These are phyloP conservation scores for Candida maesae DNA, from an alignment of 805 yeast genomes.

Conservation along the genomic window DNA sequence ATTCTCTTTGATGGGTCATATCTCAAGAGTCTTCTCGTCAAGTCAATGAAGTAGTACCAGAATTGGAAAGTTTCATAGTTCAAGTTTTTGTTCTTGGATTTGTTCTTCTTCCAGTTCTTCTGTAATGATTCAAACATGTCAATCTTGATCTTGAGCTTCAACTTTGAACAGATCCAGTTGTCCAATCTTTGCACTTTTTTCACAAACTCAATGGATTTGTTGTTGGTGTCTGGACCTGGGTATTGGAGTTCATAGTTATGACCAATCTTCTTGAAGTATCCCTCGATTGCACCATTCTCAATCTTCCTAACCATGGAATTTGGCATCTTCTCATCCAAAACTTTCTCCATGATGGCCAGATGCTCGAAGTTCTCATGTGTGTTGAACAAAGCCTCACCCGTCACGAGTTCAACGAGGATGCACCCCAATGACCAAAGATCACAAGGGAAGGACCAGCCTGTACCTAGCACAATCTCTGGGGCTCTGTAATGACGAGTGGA, in stretches of 20 bases:
- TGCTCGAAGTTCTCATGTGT: constrained; percentile 95
- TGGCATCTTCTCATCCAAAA: constrained; percentile 53
- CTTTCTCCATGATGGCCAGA: constrained; percentile 88
- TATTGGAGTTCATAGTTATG: constrained; percentile 29
- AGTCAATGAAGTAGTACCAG: constrained; percentile 80
- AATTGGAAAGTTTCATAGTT: constrained; percentile 65
- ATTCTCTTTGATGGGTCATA: constrained; percentile 72
- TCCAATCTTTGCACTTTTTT: constrained; percentile 40
- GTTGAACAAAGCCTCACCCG: constrained; percentile 92
- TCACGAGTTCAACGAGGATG: constrained; percentile 81
- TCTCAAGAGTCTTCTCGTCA: constrained; percentile 59
- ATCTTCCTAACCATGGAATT: constrained; percentile 30
- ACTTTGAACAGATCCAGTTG: constrained; percentile 37
- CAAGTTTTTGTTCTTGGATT: constrained; percentile 31
- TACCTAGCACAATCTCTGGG: constrained; percentile 90
- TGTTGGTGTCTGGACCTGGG: constrained; percentile 38
- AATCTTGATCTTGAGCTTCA: constrained; percentile 25
- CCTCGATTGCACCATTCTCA: constrained; percentile 7
- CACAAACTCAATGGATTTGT: constrained; percentile 36
- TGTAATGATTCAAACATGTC: constrained; percentile 21
- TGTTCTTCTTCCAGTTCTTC: constrained; percentile 21
- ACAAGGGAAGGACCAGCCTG: constrained; percentile 97
- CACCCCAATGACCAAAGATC: constrained; percentile 98
- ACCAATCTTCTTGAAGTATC: constrained; percentile 14
- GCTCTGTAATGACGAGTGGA: constrained; percentile 97